Conservation (phyloP, 2,329 filamentous ascomycete species). For the Aureobasidium namibiae region DNA sequence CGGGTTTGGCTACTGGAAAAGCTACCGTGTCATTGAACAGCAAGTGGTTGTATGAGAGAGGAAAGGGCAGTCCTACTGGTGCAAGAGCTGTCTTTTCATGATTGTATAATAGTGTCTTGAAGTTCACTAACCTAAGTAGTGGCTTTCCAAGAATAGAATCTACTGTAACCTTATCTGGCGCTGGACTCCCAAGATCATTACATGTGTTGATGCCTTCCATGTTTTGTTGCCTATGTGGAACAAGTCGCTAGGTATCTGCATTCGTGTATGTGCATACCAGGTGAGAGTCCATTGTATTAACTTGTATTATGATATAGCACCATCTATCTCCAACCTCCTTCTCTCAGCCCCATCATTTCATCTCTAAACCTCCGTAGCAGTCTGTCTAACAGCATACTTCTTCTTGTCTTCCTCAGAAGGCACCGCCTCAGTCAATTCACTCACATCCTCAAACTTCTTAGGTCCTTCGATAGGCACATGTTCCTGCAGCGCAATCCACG, state of each 20-base stretch:
- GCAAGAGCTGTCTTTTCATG: slow-evolving; percentile 13
- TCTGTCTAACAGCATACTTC: slow-evolving; percentile 9
- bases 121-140: no score
- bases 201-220: no score
- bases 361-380: not conserved
- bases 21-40: slow-evolving; percentile 75
- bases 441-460: slow-evolving; percentile 3
- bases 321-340: no score
- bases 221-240: no score
- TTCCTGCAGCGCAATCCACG: slow-evolving; percentile 25
- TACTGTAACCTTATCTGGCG: no score
- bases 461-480: slow-evolving; percentile 21
- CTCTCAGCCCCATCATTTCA: no score
- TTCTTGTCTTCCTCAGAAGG: not conserved
- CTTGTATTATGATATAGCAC: no score
- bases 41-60: slow-evolving; percentile 91
- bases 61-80: slow-evolving; percentile 45
- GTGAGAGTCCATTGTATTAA: no score
- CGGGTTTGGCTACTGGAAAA: slow-evolving; percentile 51
- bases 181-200: no score
- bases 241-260: no score
- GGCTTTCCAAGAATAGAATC: no score
- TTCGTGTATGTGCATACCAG: no score
- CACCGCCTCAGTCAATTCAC: not conserved
- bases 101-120: not conserved